Evolutionary conservation across 441 rosid genomes (phyloP), one percentile per base, ranked within the genome.

Genomic region (Omphalea diandra): DNA sequence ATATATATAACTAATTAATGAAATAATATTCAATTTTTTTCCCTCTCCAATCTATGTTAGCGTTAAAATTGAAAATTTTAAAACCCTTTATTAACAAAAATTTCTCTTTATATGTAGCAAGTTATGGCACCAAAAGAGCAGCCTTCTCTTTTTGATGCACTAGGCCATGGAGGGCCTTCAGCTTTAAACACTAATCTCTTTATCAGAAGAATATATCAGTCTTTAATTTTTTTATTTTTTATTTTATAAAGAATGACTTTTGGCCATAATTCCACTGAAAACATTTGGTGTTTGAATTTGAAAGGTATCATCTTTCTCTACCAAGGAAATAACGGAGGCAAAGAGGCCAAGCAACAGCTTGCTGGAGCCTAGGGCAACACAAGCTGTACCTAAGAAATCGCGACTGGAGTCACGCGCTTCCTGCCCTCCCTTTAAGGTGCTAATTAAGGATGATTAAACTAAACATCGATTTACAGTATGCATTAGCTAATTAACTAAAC

Each of bases 381-480:
- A 81, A 81, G 77, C 77, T 67, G 82, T 85, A 26, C 47, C 83
- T 56, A 93, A 93, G 89, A 92, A 92, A 63, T 81, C 94, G 44
- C 85, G 93, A 58, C 47, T 87, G 79, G 91, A 89, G 31, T 69
- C 98, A 74, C 90, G 88, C 72, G 67, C 87, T 59, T 79, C 96
- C 57, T 87, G 91, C 76, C 91, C 96, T 61, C 94, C 96, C 71
- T 79, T 93, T 70, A 93, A 93, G 97, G 98, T 93, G 55, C 60
- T 15, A 57, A 58, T n/a, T n/a, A 7, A 5, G 12, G 38, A 35
- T 26, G 26, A 1, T 24, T 10, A 7, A 17, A 12, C 35, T 52
- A 3, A 3, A n/a, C n/a, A n/a, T n/a, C n/a, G n/a, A n/a, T n/a
- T n/a, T n/a, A n/a, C n/a, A n/a, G n/a, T n/a, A n/a, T n/a, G n/a